A percentile compares a stretch with the other conserved stretches of the same genome.
These are phyloP conservation scores for Tillandsia fasciculata DNA, from an alignment of 176 grass and related monocot species.

Conservation along the genomic window DNA sequence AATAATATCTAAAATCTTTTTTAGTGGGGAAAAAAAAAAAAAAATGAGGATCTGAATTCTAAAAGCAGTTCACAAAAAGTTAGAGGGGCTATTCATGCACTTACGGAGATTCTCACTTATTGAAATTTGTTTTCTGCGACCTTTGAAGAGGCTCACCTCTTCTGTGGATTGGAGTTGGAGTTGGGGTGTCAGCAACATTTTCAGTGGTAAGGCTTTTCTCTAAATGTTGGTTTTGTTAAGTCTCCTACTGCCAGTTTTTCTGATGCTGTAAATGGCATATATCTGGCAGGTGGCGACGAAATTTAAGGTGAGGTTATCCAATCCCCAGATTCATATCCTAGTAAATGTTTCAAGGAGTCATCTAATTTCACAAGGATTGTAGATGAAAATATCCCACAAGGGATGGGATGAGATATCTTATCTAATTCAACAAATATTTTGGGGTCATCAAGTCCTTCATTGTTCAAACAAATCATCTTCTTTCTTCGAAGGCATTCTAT, in stretches of 20 bases:
- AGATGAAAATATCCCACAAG: not conserved
- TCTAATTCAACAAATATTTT: too few species aligned
- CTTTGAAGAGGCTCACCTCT: slow-evolving; percentile 71
- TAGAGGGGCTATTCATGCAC: too few species aligned
- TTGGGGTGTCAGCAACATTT: slow-evolving; percentile 69
- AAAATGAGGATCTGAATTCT: too few species aligned
- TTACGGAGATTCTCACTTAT: not conserved
- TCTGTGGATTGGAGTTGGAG: slow-evolving; percentile 94
- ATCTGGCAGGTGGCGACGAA: not conserved
- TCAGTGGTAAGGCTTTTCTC: slow-evolving; percentile 36
- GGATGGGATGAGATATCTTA: not conserved
- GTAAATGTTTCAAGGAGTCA: not conserved
- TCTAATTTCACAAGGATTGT: not conserved
- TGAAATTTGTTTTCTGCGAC: not conserved
- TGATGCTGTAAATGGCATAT: not conserved
- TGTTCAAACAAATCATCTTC: not conserved
- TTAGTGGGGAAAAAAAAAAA: too few species aligned
- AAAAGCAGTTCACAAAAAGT: too few species aligned
- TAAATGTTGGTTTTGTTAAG: not conserved
- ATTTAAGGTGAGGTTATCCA: slow-evolving; percentile 1
- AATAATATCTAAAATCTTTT: too few species aligned
- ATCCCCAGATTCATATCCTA: not conserved
- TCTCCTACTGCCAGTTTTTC: not conserved
- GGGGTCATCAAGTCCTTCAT: not conserved
- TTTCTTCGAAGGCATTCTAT: not conserved